Evolutionary conservation across 441 rosid species (phyloP), one percentile per base, ranked within the genome.

Genomic region (Populus hybrid): DNA sequence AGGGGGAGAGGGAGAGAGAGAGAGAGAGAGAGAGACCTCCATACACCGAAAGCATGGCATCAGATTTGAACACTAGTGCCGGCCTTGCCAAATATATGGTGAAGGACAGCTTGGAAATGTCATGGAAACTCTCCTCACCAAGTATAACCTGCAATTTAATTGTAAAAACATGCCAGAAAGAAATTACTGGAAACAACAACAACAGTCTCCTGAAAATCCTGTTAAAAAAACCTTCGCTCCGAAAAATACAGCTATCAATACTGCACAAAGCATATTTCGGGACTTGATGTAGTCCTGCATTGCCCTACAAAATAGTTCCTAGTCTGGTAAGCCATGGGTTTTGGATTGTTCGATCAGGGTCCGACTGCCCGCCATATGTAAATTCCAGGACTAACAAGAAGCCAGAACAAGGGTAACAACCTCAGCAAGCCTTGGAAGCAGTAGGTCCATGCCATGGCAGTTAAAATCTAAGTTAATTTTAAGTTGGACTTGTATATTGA

Each of bases 41-140:
- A 84, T 82, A 94, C 56, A 89, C 77, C 10, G 89, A 86, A 59
- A 80, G 80, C 84, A 91, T 68, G 61, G 97, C 90, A 50, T 90
- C 91, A 36, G 84, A 86, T 31, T 88, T 79, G 86, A 92, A 92
- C 74, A 82, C 82, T 38, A 91, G 77, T 6, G 92, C 77, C 0
- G 98, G 95, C 77, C 94, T 84, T n/a, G 90, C 88, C 88, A 97
- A 86, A 72, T 75, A 83, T 40, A 94, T 89, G 81, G 87, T 88
- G 78, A 93, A 91, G 6, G 91, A 86, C 64, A 89, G 64, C 63
- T 87, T 86, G 20, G 93, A 83, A 35, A 89, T 87, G 24, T 86
- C 87, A 66, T 82, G 82, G 78, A 87, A 94, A 74, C 80, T 88
- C 87, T 94, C 98, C 59, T 93, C 94, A 1, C 91, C 86, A 61